Evolutionary conservation across 192 early-diverging fungal species (phyloP), one percentile per base, ranked within the genome.

Genomic region (Phlyctochytrium bullatum): DNA sequence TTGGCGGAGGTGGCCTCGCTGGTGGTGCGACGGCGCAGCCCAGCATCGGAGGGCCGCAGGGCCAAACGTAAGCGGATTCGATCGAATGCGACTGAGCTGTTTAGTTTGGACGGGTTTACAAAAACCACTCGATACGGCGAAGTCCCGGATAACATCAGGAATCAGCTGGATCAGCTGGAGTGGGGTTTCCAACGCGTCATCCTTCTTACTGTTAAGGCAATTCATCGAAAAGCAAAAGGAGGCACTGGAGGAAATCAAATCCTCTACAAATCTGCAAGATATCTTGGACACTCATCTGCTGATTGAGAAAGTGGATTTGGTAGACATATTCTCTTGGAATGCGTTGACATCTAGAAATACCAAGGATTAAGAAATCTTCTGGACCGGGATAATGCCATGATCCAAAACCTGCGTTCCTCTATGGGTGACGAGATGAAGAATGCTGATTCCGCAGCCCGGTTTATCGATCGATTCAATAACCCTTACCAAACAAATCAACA

Each of bases 341-440:
- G 35, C 2, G 68, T 34, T 34, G 24, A 25, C 36, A 24, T 20
- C 14, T 50, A 79, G 74, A 74, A 77, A 74, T 50, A 68, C n/a
- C 60, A 50, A 35, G 78, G 71, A 24, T 36, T 77, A 3, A 60
- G 72, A 24, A 76, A 73, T 53, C 36, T 76, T 57, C 68, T 80
- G 31, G 51, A 69, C 16, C 67, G 78, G 4, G 78, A 80, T 50
- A 74, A 61, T 36, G 59, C 34, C 34, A 23, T 74, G 61, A 74
- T 76, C 35, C 65, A 74, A 34, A 51, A 59, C 30, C 54, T 80
- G 28, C 29, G 62, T 0, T 17, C 32, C 2, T 52, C 66, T 32
- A 69, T 76, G 27, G 61, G 28, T 3, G 57, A 31, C 34, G 78
- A 76, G 66, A 73, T 76, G 40, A 68, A 73, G 47, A 74, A 66